phyloP scores from a whole-genome alignment of 2,329 filamentous ascomycete species.

The Alternaria infectoria region DNA sequence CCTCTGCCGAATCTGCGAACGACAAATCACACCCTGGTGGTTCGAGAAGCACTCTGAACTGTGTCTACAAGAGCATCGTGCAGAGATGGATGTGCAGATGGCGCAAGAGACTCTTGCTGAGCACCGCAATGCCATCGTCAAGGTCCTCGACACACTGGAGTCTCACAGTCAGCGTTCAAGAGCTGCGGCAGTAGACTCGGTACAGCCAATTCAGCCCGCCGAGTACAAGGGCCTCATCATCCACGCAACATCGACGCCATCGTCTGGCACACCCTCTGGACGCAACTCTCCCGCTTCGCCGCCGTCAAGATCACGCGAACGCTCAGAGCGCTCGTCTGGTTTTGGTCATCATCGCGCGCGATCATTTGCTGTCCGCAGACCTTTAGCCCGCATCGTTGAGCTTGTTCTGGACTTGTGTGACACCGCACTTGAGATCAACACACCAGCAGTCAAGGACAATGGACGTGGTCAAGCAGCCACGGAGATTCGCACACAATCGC shows the following conservation, averaged over 20 bases:
- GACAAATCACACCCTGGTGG: conserved; percentile 98
- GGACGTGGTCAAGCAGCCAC: conserved; percentile 68
- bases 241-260: conserved; percentile 71
- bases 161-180: conserved; percentile 71
- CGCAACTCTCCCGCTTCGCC: conserved; percentile 72
- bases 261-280: conserved; percentile 72
- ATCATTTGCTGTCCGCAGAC: conserved; percentile 89
- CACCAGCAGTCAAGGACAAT: conserved; percentile 85
- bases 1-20: conserved; percentile 95
- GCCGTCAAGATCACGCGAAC: conserved; percentile 70
- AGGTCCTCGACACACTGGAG: conserved; percentile 90
- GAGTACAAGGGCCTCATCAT: conserved; percentile 91
- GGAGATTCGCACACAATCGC: conserved; percentile 90
- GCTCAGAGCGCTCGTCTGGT: conserved; percentile 70
- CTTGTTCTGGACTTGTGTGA: conserved; percentile 94
- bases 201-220: conserved; percentile 60
- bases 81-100: conserved; percentile 97
- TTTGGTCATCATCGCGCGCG: conserved; percentile 81
- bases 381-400: conserved; percentile 91
- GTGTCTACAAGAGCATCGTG: conserved; percentile 92
- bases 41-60: conserved; percentile 99
- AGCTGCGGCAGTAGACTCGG: conserved; percentile 57
- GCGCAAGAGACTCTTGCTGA: conserved; percentile 90
- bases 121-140: conserved; percentile 93
- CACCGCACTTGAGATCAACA: conserved; percentile 92